A percentile compares a stretch with the other conserved stretches of the same genome.
Evolutionary conservation across 352 stramenopile species (phyloP).

Genomic region (Phytophthora pseudosyringae): DNA sequence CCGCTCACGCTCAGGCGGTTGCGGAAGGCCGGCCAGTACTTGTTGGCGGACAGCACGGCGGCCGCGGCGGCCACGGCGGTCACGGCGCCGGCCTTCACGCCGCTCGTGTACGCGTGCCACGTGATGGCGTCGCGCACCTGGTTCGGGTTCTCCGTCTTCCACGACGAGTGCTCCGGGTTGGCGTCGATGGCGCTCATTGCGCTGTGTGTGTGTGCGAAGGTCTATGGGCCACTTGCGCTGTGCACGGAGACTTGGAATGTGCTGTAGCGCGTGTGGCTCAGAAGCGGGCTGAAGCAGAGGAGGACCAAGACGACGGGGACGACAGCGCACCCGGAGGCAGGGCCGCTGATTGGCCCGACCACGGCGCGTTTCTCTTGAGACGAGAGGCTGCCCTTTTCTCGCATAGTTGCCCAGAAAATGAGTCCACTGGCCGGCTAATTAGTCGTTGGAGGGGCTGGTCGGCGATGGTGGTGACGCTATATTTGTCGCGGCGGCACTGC

Average conservation of each 20-base stretch:
- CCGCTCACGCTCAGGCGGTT: constrained; percentile 70
- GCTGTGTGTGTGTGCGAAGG: not conserved
- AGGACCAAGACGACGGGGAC: constrained; percentile 17
- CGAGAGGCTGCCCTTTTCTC: not conserved
- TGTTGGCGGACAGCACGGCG: constrained; percentile 55
- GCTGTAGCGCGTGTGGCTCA: constrained; percentile 18
- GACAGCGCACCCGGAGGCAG: constrained; percentile 4
- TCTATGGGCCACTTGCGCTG: constrained; percentile 16
- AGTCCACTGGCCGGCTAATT: not conserved
- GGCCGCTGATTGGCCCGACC: constrained; percentile 14
- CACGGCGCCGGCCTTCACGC: constrained; percentile 54
- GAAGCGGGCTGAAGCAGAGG: constrained; percentile 3
- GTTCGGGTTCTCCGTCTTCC: constrained; percentile 50
- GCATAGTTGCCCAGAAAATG: not conserved
- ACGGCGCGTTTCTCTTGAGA: constrained; percentile 31
- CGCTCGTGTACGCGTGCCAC: constrained; percentile 67
- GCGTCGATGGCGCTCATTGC: constrained; percentile 27
- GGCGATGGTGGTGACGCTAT: no score
- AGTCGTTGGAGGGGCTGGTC: no score
- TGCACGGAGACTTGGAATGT: constrained; percentile 20
- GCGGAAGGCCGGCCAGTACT: constrained; percentile 74
- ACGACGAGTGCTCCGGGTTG: constrained; percentile 34
- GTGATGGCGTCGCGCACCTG: constrained; percentile 72
- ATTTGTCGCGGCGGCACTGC: no score
- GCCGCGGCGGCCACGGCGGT: constrained; percentile 31